These are phyloP conservation scores for Lachancea fermentati DNA, from an alignment of 805 yeast species.

Conservation along the genomic window DNA sequence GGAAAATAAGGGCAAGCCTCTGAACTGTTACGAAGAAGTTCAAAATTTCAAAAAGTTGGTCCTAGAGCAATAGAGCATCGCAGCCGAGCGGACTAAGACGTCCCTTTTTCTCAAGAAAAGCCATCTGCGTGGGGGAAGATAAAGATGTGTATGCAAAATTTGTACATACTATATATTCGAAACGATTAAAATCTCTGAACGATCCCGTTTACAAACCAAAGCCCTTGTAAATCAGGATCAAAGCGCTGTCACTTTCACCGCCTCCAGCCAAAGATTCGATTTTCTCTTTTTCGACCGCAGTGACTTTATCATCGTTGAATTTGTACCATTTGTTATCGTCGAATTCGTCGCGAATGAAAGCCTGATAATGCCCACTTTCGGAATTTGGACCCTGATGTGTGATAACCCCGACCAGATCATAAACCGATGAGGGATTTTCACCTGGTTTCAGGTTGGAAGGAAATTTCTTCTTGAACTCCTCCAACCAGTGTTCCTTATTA, in stretches of 20 bases:
- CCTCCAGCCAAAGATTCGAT: conserved; percentile 91
- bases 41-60: conserved; percentile 60
- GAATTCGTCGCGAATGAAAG: conserved; percentile 67
- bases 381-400: conserved; percentile 96
- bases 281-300: conserved; percentile 69
- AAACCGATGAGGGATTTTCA: conserved; percentile 82
- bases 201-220: conserved; percentile 47
- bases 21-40: conserved; percentile 81
- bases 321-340: conserved; percentile 88
- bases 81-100: background rate
- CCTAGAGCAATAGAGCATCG: conserved; percentile 35
- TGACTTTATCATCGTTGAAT: conserved; percentile 89
- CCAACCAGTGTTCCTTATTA: conserved; percentile 45
- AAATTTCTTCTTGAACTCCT: conserved; percentile 39
- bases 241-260: conserved; percentile 95
- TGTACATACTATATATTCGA: conserved; percentile 10
- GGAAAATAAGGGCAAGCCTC: conserved; percentile 55
- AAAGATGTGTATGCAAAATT: conserved; percentile 6
- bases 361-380: conserved; percentile 96
- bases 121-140: conserved; percentile 7
- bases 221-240: conserved; percentile 80
- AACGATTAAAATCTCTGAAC: conserved; percentile 3
- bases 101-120: background rate
- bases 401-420: conserved; percentile 74
- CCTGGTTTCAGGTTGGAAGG: conserved; percentile 48